phyloP scores from a whole-genome alignment of 768 basidiomycete genomes.

The Candolleomyces efflorescens region DNA sequence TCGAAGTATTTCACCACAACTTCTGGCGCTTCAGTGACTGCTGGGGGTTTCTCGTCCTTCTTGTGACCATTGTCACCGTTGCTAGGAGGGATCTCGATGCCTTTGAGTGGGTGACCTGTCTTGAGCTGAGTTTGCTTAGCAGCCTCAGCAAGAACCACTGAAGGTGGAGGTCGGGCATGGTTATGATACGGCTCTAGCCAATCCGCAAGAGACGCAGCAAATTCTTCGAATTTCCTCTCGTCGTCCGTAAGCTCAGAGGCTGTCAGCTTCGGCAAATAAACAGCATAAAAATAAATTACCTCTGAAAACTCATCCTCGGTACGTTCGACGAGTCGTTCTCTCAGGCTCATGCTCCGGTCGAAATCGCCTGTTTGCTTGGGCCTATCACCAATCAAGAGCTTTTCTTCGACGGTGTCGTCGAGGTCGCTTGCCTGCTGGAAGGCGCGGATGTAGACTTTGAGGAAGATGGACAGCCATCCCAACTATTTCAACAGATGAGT shows the following conservation, averaged over 20 bases:
- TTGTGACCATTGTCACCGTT: slow-evolving; percentile 47
- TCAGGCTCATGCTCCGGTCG: slow-evolving; percentile 46
- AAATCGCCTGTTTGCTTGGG: slow-evolving; percentile 58
- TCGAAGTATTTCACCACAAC: slow-evolving; percentile 58
- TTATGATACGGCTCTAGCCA: slow-evolving; percentile 81
- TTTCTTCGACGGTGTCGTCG: slow-evolving; percentile 78
- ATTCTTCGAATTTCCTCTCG: slow-evolving; percentile 55
- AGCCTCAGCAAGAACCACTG: slow-evolving; percentile 69
- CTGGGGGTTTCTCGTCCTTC: slow-evolving; percentile 70
- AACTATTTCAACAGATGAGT: slow-evolving; percentile 33
- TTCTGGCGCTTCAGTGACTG: slow-evolving; percentile 58
- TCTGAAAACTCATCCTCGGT: slow-evolving; percentile 51
- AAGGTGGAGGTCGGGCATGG: slow-evolving; percentile 64
- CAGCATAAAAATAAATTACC: slow-evolving; percentile 26
- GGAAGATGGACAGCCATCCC: slow-evolving; percentile 68
- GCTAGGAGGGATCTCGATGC: slow-evolving; percentile 47
- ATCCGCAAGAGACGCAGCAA: slow-evolving; percentile 55
- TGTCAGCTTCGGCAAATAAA: slow-evolving; percentile 8
- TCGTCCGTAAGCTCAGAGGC: slow-evolving; percentile 56
- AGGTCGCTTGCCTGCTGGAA: slow-evolving; percentile 78
- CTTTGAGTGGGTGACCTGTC: slow-evolving; percentile 64
- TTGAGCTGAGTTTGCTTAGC: slow-evolving; percentile 69
- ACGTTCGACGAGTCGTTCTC: slow-evolving; percentile 51
- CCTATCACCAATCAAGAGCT: slow-evolving; percentile 74
- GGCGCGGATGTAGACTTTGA: slow-evolving; percentile 74